A percentile compares a stretch with the other conserved stretches of the same genome.
Conservation (phyloP, 306 rosid genomes). For the Fagus crenata region DNA sequence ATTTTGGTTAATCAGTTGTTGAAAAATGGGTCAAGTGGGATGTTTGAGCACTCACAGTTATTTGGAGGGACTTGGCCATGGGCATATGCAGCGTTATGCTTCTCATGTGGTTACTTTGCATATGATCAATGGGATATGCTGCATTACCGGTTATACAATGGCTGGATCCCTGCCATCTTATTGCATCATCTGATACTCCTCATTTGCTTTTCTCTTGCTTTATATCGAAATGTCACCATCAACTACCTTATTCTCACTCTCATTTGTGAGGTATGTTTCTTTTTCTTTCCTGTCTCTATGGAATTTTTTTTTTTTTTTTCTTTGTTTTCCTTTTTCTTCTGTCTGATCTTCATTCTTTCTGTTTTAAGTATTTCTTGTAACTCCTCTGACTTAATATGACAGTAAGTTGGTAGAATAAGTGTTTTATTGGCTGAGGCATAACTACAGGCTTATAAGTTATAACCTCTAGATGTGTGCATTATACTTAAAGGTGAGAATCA, state of each 20-base stretch:
- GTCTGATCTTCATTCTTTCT: not conserved
- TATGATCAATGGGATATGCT: conserved; percentile 98
- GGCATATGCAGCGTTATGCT: conserved; percentile 81
- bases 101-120: conserved; percentile 98
- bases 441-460: not conserved
- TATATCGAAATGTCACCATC: conserved; percentile 85
- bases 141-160: conserved; percentile 57
- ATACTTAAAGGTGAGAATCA: not conserved
- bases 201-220: conserved; percentile 85
- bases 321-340: not conserved
- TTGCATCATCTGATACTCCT: conserved; percentile 89
- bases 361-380: not conserved
- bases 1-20: conserved; percentile 59
- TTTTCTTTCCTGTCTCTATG: conserved; percentile 5
- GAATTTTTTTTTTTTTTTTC: not conserved
- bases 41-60: conserved; percentile 84
- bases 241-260: conserved; percentile 96
- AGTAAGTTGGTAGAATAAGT: not conserved
- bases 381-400: not conserved
- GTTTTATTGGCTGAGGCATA: not conserved
- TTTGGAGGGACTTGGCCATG: conserved; percentile 80
- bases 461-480: not conserved
- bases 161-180: conserved; percentile 80
- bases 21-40: conserved; percentile 48
- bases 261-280: conserved; percentile 72